Conservation (phyloP, 805 yeast genomes). For the Kodamaea hsintzibuensis region DNA sequence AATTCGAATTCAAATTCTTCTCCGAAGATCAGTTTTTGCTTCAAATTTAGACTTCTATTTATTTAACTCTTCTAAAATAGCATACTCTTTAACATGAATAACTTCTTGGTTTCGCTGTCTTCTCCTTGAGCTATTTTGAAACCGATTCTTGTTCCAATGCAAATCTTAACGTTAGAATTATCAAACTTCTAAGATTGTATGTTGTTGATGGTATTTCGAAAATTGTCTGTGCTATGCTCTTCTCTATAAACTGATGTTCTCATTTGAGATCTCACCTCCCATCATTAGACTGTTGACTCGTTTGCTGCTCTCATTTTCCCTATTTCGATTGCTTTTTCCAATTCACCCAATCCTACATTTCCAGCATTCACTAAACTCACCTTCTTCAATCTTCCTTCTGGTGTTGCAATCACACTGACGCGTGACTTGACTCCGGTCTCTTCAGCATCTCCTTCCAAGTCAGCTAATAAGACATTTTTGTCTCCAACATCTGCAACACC, state of each 20-base stretch:
- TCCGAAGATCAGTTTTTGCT: no score
- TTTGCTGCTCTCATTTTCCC: conserved; percentile 50
- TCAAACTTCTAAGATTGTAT: not conserved
- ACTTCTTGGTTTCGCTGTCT: no score
- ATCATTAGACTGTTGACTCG: conserved; percentile 1
- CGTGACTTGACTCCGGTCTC: conserved; percentile 60
- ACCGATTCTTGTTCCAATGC: no score
- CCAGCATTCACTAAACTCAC: conserved; percentile 37
- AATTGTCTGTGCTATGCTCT: not conserved
- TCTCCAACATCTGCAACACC: conserved; percentile 49
- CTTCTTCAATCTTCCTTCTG: conserved; percentile 15
- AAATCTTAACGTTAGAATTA: not conserved
- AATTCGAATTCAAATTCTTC: no score
- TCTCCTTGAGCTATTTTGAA: no score
- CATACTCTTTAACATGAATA: no score
- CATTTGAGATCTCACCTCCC: not conserved
- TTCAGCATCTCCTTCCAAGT: conserved; percentile 84
- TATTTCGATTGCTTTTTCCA: conserved; percentile 48
- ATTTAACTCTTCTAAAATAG: no score
- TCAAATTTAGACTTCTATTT: no score
- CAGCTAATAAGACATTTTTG: conserved; percentile 56
- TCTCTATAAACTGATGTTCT: not conserved
- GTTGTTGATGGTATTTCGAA: not conserved
- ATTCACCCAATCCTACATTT: conserved; percentile 46
- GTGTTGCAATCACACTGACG: conserved; percentile 44